Evolutionary conservation across 495 filamentous ascomycete species (phyloP).

Genomic region (Penicillium cataractarum): DNA sequence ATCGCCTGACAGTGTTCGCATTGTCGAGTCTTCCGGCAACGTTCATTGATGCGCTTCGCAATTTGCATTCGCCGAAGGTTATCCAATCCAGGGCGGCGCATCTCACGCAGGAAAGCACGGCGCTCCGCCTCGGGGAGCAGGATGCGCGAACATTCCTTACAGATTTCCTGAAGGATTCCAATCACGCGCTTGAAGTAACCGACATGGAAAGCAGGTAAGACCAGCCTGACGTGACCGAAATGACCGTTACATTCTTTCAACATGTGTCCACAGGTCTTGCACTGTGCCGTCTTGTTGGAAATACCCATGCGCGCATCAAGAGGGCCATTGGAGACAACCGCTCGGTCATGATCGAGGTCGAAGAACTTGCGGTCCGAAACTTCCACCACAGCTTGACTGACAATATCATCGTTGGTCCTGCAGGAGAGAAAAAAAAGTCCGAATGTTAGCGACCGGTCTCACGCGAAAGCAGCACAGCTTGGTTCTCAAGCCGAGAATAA

Average conservation of each 20-base stretch:
- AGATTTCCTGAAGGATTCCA: constrained; percentile 86
- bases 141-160: constrained; percentile 73
- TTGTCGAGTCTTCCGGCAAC: constrained; percentile 79
- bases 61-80: constrained; percentile 78
- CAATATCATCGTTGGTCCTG: constrained; percentile 88
- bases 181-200: constrained; percentile 93
- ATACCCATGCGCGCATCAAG: constrained; percentile 87
- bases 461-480: constrained; percentile 17
- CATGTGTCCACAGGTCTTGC: constrained; percentile 78
- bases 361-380: constrained; percentile 90
- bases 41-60: constrained; percentile 82
- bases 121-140: constrained; percentile 77
- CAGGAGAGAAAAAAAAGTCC: constrained; percentile 11
- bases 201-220: constrained; percentile 90
- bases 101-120: constrained; percentile 70
- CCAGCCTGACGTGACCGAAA: constrained; percentile 88
- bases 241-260: constrained; percentile 88
- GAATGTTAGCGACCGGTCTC: constrained; percentile 27
- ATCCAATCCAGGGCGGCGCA: constrained; percentile 82
- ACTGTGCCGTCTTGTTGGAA: constrained; percentile 73
- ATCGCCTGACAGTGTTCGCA: constrained; percentile 76
- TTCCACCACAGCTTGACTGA: constrained; percentile 90
- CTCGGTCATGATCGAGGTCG: constrained; percentile 74
- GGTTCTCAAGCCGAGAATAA: constrained; percentile 13
- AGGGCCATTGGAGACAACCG: constrained; percentile 75